Conservation (phyloP, 495 filamentous ascomycete genomes). For the Neurospora sp. region DNA sequence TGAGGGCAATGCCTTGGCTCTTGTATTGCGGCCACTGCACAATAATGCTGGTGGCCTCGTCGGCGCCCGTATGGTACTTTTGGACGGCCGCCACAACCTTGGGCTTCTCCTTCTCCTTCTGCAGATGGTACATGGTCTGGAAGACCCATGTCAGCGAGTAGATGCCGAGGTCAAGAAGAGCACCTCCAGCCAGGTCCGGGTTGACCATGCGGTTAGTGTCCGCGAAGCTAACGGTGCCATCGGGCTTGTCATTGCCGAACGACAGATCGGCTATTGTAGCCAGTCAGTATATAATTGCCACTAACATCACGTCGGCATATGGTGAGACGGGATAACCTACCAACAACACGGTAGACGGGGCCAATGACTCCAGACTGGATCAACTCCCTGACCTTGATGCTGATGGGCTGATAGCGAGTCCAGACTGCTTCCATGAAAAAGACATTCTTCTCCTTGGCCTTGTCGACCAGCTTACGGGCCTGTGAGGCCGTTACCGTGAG, state of each 20-base stretch:
- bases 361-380: conserved; percentile 64
- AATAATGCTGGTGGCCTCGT: conserved; percentile 73
- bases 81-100: conserved; percentile 51
- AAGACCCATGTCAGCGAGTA: conserved; percentile 92
- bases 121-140: conserved; percentile 77
- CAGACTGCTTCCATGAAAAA: conserved; percentile 97
- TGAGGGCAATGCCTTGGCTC: conserved; percentile 69
- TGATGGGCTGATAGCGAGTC: conserved; percentile 85
- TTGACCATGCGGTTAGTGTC: conserved; percentile 75
- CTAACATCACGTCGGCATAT: background rate
- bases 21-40: conserved; percentile 60
- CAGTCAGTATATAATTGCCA: background rate
- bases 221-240: conserved; percentile 34
- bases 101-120: conserved; percentile 42
- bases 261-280: conserved; percentile 47
- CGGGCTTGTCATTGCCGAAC: conserved; percentile 28
- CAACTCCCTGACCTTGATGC: conserved; percentile 61
- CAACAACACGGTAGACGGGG: conserved; percentile 63
- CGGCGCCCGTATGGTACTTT: conserved; percentile 70
- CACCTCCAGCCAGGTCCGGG: conserved; percentile 74
- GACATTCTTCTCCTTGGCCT: conserved; percentile 66
- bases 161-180: conserved; percentile 78
- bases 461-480: conserved; percentile 61
- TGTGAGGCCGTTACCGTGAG: conserved; percentile 86
- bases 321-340: conserved; percentile 18